phyloP scores from a whole-genome alignment of 441 rosid species.

The Eutrema salsugineum region DNA sequence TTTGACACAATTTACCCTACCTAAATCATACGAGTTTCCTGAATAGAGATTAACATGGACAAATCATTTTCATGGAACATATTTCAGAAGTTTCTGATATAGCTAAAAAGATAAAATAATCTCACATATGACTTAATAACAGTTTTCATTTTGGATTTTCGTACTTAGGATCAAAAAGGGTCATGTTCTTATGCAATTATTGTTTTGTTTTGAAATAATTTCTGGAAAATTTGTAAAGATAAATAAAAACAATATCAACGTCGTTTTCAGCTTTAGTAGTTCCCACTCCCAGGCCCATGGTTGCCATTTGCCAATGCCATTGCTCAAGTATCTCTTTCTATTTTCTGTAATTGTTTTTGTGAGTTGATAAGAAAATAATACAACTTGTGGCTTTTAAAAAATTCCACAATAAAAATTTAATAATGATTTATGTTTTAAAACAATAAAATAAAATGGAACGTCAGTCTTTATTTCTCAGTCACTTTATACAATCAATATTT shows the following conservation, averaged over 20 bases:
- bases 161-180: not conserved
- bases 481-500: not conserved
- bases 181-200: not conserved
- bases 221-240: not conserved
- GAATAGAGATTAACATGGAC: not conserved
- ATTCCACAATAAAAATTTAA: not conserved
- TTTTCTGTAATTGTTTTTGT: not conserved
- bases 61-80: not conserved
- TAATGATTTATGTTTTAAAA: not conserved
- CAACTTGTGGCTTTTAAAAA: slow-evolving; percentile 4
- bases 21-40: not conserved
- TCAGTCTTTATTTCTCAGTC: not conserved
- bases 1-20: not conserved
- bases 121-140: not conserved
- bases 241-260: slow-evolving; percentile 20
- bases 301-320: not conserved
- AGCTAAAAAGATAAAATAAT: not conserved
- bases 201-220: not conserved
- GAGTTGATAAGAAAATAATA: slow-evolving; percentile 8
- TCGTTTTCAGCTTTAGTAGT: slow-evolving; percentile 31
- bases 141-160: not conserved
- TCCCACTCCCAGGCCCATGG: slow-evolving; percentile 33
- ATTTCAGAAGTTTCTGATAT: not conserved
- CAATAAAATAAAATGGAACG: not conserved
- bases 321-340: not conserved